Evolutionary conservation across 768 basidiomycete species (phyloP), one percentile per base, ranked within the genome.

Genomic region (Kwoniella sp.): DNA sequence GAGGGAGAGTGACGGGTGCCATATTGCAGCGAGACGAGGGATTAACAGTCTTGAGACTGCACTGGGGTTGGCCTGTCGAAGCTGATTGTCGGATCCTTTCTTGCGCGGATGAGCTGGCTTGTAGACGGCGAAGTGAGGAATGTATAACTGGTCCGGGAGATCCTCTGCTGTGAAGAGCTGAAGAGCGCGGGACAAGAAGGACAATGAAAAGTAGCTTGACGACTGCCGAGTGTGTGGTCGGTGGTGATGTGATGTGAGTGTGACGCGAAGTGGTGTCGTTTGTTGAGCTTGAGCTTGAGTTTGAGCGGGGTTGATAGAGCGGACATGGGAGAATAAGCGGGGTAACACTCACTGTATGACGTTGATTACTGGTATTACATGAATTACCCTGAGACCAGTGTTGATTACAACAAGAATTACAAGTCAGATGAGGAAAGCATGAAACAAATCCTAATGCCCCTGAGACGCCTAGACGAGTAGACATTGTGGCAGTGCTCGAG

Each of bases 1-100:
- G 84, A n/a, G 93, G 93, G 75, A 94, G 86, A 50, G 92, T 90
- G 68, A 95, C 83, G 69, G 91, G 89, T 67, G 92, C 89, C 93
- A 94, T 93, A 20, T 45, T 29, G 30, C 72, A 34, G 34, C 13
- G 45, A 23, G n/a, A 7, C 48, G 20, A 5, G 25, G 41, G 41
- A 45, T 45, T 45, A n/a, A n/a, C n/a, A n/a, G n/a, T n/a, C n/a
- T n/a, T n/a, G n/a, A n/a, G n/a, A n/a, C n/a, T n/a, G n/a, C n/a
- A n/a, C n/a, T n/a, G n/a, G n/a, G n/a, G n/a, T n/a, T n/a, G n/a
- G n/a, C n/a, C n/a, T n/a, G n/a, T n/a, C n/a, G n/a, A n/a, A n/a
- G n/a, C n/a, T n/a, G n/a, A n/a, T n/a, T n/a, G n/a, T n/a, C n/a
- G n/a, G n/a, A n/a, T n/a, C n/a, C n/a, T n/a, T n/a, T n/a, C n/a